These are phyloP conservation scores for Metschnikowia reukaufii DNA, from an alignment of 805 yeast species.

Conservation along the genomic window DNA sequence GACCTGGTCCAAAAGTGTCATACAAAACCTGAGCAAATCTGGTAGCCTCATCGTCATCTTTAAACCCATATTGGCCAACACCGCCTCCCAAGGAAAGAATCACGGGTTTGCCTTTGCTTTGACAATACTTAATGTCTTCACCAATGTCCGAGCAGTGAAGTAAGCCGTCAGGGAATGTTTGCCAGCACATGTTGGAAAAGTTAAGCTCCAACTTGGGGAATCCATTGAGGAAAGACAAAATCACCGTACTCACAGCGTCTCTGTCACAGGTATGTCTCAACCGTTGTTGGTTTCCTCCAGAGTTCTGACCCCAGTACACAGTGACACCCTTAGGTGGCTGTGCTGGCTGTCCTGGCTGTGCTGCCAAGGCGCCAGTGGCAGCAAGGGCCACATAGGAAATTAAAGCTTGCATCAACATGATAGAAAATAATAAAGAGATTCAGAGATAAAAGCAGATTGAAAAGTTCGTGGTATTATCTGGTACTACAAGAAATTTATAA, in stretches of 20 bases:
- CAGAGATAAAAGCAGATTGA: no score
- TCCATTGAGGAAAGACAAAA: conserved; percentile 66
- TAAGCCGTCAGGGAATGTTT: conserved; percentile 43
- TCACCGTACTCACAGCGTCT: conserved; percentile 66
- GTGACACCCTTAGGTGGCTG: conserved; percentile 48
- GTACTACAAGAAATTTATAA: no score
- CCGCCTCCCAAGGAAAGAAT: conserved; percentile 49
- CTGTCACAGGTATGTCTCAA: conserved; percentile 58
- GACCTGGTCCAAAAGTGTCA: conserved; percentile 42
- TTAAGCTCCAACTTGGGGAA: conserved; percentile 52
- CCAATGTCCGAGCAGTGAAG: conserved; percentile 17
- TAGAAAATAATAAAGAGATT: neutral
- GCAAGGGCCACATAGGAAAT: neutral
- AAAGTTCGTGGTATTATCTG: no score
- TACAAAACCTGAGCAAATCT: conserved; percentile 46
- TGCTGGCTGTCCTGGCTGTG: neutral
- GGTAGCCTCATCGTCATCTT: conserved; percentile 53
- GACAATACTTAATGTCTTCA: conserved; percentile 17
- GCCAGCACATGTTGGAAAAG: conserved; percentile 54
- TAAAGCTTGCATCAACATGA: conserved; percentile 1
- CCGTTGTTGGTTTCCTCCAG: conserved; percentile 46
- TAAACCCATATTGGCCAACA: conserved; percentile 55
- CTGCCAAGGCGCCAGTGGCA: conserved; percentile 1
- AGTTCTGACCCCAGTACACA: conserved; percentile 87
- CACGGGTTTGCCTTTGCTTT: conserved; percentile 12